These are phyloP conservation scores for Fusarium stilboides DNA, from an alignment of 2,329 filamentous ascomycete species.

Conservation along the genomic window DNA sequence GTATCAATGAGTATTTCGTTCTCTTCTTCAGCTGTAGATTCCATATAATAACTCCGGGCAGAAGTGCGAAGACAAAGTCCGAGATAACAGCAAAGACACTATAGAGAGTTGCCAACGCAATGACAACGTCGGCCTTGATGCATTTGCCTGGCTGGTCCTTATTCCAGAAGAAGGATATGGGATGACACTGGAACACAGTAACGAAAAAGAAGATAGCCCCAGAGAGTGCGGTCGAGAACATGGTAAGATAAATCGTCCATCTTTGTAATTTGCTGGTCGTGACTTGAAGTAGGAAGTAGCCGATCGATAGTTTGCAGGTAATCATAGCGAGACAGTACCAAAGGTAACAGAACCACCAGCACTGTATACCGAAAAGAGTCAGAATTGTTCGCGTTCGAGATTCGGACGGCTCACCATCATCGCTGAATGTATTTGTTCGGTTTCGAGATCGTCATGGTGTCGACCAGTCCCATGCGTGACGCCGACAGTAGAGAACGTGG, in stretches of 20 bases:
- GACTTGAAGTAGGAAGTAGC: constrained; percentile 54
- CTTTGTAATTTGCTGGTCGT: constrained; percentile 36
- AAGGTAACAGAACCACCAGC: constrained; percentile 52
- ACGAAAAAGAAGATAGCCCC: constrained; percentile 53
- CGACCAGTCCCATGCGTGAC: constrained; percentile 56
- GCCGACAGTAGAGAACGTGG: constrained; percentile 44
- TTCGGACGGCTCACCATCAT: constrained; percentile 50
- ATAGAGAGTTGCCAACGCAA: constrained; percentile 64
- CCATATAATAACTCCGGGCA: constrained; percentile 67
- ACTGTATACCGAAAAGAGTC: constrained; percentile 21
- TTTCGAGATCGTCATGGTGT: constrained; percentile 51
- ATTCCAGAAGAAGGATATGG: constrained; percentile 51
- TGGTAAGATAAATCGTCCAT: constrained; percentile 51
- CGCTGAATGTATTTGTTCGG: constrained; percentile 45
- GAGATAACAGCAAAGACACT: constrained; percentile 62
- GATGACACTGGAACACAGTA: constrained; percentile 51
- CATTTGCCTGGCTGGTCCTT: constrained; percentile 47
- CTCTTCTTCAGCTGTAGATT: constrained; percentile 65
- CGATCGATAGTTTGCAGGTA: constrained; percentile 55
- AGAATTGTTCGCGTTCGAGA: neutral
- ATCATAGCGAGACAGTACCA: constrained; percentile 50
- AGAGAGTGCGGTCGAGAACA: constrained; percentile 48
- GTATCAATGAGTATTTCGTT: constrained; percentile 65
- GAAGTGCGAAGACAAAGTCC: constrained; percentile 64
- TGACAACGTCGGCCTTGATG: constrained; percentile 57